Conservation (phyloP, 345 rosid genomes). For the Citrus inodora region DNA sequence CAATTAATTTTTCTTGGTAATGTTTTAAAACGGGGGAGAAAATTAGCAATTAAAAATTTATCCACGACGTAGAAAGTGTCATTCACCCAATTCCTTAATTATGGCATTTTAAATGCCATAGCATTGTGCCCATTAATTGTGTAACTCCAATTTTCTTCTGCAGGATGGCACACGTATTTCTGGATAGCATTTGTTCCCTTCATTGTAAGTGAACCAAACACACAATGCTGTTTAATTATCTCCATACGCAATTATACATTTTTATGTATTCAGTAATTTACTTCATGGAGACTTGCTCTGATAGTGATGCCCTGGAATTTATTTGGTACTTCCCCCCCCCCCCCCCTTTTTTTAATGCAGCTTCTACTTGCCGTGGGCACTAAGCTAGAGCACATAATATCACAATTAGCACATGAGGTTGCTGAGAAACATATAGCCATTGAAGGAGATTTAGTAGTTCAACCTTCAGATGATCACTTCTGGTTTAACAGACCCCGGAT, state of each 20-base stretch:
- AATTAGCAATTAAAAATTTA: too few relatives aligned
- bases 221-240: not conserved
- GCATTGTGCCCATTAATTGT: too few relatives aligned
- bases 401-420: slow-evolving; percentile 9
- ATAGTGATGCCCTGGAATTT: not conserved
- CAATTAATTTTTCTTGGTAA: too few relatives aligned
- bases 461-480: slow-evolving; percentile 17
- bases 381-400: slow-evolving; percentile 12
- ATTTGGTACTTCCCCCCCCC: too few relatives aligned
- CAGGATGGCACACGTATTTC: slow-evolving; percentile 83
- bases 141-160: slow-evolving; percentile 20
- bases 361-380: slow-evolving; percentile 12
- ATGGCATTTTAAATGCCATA: too few relatives aligned
- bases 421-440: slow-evolving; percentile 12
- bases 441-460: slow-evolving; percentile 12
- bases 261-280: not conserved
- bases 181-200: slow-evolving; percentile 74
- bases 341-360: not conserved
- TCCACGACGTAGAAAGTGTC: slow-evolving; percentile 18
- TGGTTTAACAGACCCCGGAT: slow-evolving; percentile 8
- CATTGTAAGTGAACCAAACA: slow-evolving; percentile 39
- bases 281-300: not conserved
- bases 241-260: not conserved
- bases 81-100: slow-evolving; percentile 11
- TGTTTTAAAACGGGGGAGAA: too few relatives aligned